These are phyloP conservation scores for Coemansia sp. DNA, from an alignment of 192 early-diverging fungal genomes.

Conservation along the genomic window DNA sequence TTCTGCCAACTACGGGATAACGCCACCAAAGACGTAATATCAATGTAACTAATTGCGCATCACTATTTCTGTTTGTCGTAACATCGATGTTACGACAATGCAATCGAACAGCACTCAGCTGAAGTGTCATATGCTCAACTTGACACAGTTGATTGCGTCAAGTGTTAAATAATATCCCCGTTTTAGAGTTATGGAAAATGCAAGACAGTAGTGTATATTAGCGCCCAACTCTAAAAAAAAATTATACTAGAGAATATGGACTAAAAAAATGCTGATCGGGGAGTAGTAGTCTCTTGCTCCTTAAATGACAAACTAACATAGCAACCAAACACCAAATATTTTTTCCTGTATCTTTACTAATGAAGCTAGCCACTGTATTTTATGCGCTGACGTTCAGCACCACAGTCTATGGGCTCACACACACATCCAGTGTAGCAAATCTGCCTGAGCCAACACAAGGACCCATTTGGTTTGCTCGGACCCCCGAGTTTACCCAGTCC, in stretches of 20 bases:
- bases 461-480: constrained; percentile 32
- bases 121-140: not conserved
- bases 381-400: not conserved
- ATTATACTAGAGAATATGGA: too few species aligned
- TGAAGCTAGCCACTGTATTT: not conserved
- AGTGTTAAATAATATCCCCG: not conserved
- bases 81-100: too few species aligned
- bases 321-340: too few species aligned
- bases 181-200: not conserved
- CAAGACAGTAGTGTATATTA: not conserved
- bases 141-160: not conserved
- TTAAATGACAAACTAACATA: too few species aligned
- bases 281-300: too few species aligned
- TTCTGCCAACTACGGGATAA: not conserved
- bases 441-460: not conserved
- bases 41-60: not conserved
- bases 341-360: not conserved
- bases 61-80: not conserved
- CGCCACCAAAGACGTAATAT: not conserved
- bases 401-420: not conserved
- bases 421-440: not conserved
- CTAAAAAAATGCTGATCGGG: too few species aligned
- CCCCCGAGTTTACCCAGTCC: constrained; percentile 6
- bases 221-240: too few species aligned
- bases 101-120: too few species aligned